Conservation (phyloP, 306 rosid species). For the Sphenostylis stenocarpa region DNA sequence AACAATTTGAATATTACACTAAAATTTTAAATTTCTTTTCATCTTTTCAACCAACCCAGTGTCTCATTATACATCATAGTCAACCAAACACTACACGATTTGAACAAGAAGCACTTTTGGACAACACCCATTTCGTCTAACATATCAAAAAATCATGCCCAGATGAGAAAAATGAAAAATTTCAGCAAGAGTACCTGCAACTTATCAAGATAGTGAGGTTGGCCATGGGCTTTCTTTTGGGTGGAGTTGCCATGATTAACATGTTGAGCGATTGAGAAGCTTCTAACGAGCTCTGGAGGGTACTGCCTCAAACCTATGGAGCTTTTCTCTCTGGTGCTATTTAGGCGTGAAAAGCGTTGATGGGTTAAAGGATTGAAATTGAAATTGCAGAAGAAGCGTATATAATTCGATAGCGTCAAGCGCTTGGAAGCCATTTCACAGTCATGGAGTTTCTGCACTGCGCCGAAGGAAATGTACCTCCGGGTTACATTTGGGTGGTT, state of each 20-base stretch:
- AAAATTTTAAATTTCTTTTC: not conserved
- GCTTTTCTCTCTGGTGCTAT: not conserved
- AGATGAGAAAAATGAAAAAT: not conserved
- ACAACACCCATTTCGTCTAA: not conserved
- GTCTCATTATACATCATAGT: not conserved
- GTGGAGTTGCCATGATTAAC: constrained; percentile 87
- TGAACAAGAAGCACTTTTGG: not conserved
- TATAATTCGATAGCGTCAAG: not conserved
- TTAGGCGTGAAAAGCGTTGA: not conserved
- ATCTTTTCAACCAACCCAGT: not conserved
- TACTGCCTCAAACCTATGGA: constrained; percentile 12
- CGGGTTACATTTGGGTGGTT: not conserved
- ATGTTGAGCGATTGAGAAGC: constrained; percentile 81
- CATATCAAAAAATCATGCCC: not conserved
- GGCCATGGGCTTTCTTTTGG: constrained; percentile 26
- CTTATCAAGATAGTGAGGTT: constrained; percentile 70
- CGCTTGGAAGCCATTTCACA: constrained; percentile 1
- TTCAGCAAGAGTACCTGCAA: constrained; percentile 56
- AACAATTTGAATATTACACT: not conserved
- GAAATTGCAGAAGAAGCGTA: not conserved
- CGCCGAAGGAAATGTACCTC: not conserved
- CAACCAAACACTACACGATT: not conserved
- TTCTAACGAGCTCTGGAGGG: constrained; percentile 72
- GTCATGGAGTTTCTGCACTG: not conserved
- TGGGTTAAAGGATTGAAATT: not conserved